Evolutionary conservation across 345 rosid genomes (phyloP).

Genomic region (Sonneratia alba): DNA sequence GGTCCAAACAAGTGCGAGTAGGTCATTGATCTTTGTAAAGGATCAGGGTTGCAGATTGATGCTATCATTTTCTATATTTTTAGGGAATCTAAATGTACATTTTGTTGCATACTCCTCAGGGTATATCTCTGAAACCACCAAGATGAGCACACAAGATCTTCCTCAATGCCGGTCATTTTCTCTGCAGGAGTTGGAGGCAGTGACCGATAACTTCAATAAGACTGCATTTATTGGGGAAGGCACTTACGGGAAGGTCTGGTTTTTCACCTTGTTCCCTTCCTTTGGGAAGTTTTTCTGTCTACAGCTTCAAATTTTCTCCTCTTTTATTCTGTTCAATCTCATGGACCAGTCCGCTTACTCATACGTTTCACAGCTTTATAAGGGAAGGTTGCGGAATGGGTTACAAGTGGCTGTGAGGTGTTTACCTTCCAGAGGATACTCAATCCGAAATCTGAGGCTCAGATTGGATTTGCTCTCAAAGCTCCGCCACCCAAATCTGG

Average conservation of each 20-base stretch:
- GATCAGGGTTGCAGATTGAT: not conserved
- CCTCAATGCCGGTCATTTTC: constrained; percentile 32
- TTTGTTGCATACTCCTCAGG: constrained; percentile 15
- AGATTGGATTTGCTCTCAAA: constrained; percentile 41
- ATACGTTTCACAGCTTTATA: constrained; percentile 26
- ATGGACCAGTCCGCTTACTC: not conserved
- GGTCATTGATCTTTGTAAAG: constrained; percentile 13
- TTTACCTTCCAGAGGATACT: constrained; percentile 31
- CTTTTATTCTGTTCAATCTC: not conserved
- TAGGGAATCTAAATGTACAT: not conserved
- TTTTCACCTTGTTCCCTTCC: not conserved
- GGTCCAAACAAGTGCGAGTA: constrained; percentile 51
- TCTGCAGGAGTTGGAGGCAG: constrained; percentile 34
- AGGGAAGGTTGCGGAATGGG: constrained; percentile 35
- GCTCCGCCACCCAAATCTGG: constrained; percentile 45
- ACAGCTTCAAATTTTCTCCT: not conserved
- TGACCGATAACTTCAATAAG: constrained; percentile 31
- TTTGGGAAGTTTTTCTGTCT: not conserved
- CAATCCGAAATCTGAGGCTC: constrained; percentile 34
- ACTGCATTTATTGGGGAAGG: constrained; percentile 33
- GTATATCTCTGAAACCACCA: constrained; percentile 23
- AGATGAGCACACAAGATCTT: constrained; percentile 18
- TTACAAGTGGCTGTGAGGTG: constrained; percentile 37
- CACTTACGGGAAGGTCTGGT: constrained; percentile 31
- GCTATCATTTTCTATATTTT: not conserved